phyloP scores from a whole-genome alignment of 495 filamentous ascomycete species.

The Talaromyces proteolyticus region DNA sequence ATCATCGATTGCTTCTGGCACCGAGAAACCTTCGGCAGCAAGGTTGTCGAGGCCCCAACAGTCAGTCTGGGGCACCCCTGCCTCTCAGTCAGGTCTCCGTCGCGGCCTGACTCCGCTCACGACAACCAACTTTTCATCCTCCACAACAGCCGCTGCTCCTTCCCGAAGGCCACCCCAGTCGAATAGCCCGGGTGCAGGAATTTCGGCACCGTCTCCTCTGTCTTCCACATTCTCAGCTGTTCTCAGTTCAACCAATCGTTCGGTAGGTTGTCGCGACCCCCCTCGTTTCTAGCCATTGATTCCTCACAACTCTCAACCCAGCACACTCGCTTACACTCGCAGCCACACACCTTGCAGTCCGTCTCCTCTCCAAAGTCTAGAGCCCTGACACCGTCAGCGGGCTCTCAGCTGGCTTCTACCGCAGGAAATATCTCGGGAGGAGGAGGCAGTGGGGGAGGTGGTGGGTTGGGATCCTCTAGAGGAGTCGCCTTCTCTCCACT shows the following conservation, averaged over 20 bases:
- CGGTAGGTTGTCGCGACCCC: constrained; percentile 41
- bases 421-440: constrained; percentile 49
- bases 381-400: constrained; percentile 55
- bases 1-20: constrained; percentile 57
- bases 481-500: constrained; percentile 59
- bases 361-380: constrained; percentile 55
- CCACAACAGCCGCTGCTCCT: constrained; percentile 34
- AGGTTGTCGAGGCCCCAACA: constrained; percentile 50
- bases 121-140: constrained; percentile 47
- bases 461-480: constrained; percentile 47
- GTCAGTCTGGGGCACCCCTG: constrained; percentile 55
- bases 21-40: constrained; percentile 49
- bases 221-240: constrained; percentile 51
- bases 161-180: constrained; percentile 33
- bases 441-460: constrained; percentile 55
- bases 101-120: constrained; percentile 59
- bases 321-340: constrained; percentile 56
- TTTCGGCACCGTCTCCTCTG: constrained; percentile 44
- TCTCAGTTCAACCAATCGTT: constrained; percentile 42
- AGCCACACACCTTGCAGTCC: constrained; percentile 39
- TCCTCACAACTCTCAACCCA: constrained; percentile 48
- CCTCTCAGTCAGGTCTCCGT: constrained; percentile 51
- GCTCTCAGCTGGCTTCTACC: constrained; percentile 52
- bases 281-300: constrained; percentile 41
- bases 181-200: constrained; percentile 39